A percentile compares a stretch with the other conserved stretches of the same genome.
Evolutionary conservation across 345 rosid species (phyloP).

Genomic region (Mallotus nudiflorus): DNA sequence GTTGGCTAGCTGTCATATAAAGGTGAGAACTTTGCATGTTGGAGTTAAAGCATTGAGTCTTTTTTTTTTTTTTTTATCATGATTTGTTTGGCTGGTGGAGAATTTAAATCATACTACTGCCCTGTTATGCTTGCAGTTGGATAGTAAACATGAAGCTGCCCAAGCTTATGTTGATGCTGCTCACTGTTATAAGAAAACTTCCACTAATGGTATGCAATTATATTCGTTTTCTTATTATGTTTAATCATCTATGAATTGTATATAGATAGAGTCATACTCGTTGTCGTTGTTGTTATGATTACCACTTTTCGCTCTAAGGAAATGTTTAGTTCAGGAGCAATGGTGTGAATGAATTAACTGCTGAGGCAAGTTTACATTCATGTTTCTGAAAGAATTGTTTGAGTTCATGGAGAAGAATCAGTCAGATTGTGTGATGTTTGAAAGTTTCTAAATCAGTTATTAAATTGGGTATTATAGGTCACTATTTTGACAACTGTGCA

Average conservation of each 20-base stretch:
- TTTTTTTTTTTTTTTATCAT: neutral
- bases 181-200: conserved; percentile 83
- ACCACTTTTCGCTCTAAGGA: neutral
- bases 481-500: neutral
- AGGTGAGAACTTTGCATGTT: conserved; percentile 35
- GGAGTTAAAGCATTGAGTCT: neutral
- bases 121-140: conserved; percentile 45
- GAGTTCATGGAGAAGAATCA: neutral
- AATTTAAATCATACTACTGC: neutral
- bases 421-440: neutral
- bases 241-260: conserved; percentile 53
- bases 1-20: conserved; percentile 73
- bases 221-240: neutral
- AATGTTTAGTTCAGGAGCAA: neutral
- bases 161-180: conserved; percentile 85
- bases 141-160: conserved; percentile 89
- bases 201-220: conserved; percentile 52
- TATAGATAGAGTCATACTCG: conserved; percentile 18
- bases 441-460: neutral
- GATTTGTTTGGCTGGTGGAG: conserved; percentile 6
- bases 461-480: neutral
- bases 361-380: neutral
- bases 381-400: neutral
- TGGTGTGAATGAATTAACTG: neutral
- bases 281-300: neutral